Evolutionary conservation across 306 rosid species (phyloP), one percentile per base, ranked within the genome.

Genomic region (Morella rubra): DNA sequence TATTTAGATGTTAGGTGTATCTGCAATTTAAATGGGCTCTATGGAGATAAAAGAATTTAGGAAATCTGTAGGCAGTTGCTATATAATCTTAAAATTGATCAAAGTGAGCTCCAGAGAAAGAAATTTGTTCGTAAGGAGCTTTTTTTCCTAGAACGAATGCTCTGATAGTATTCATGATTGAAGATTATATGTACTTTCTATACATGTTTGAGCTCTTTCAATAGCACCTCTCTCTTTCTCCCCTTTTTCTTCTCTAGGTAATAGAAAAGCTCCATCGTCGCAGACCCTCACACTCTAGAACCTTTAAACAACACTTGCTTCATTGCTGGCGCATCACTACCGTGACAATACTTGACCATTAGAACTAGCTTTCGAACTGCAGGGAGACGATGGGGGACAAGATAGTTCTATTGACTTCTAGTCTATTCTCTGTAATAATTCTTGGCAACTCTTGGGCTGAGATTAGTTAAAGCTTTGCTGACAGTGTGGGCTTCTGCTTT

Each of bases 161-260:
- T 58, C 65, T 58, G 41, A 58, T 58, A 55, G 8, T 55, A 49
- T 49, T 49, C 65, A 11, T 58, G 65, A 58, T 22, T 58, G 65
- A 14, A 22, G 6, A 58, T 24, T 56, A 22, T 9, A 11, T 5
- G 11, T 1, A 22, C 13, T 24, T 8, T 6, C 22, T 22, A 14
- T 22, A 58, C 22, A 20, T 58, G 65, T 24, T 58, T 58, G 64
- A 22, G 40, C 37, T 19, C 22, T 22, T 58, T 58, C 32, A 22
- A 8, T 58, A 10, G 40, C 32, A 19, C 27, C 64, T 19, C 16
- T 19, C 16, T 22, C 64, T 58, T 58, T 58, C 4, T 58, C 9
- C 10, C 64, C 64, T 22, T 22, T 11, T 2, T 37, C 40, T 5
- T 9, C 15, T 15, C 20, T 16, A 12, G 56, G 19, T 3, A 52